A percentile compares a stretch with the other conserved stretches of the same genome.
These are phyloP conservation scores for Pythium angustatum DNA, from an alignment of 352 stramenopile genomes.

Conservation along the genomic window DNA sequence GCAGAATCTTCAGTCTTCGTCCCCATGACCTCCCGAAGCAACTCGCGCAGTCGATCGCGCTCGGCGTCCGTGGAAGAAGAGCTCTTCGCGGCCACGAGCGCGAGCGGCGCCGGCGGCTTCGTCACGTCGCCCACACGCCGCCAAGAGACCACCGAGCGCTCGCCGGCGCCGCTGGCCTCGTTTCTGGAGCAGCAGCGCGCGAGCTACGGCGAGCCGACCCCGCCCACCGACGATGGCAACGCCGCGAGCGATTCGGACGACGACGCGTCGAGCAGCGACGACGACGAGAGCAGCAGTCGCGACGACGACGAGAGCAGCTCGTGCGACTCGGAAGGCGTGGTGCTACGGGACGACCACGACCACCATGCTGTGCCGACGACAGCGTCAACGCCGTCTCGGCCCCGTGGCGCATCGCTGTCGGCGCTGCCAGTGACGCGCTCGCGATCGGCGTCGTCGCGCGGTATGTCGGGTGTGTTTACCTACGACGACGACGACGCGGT, in stretches of 20 bases:
- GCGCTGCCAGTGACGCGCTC: constrained; percentile 4
- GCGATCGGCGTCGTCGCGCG: constrained; percentile 10
- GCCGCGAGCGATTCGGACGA: constrained; percentile 16
- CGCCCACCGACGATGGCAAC: constrained; percentile 19
- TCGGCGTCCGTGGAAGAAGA: constrained; percentile 23
- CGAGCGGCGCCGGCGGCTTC: constrained; percentile 16
- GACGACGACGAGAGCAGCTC: constrained; percentile 30
- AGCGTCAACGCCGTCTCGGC: neutral
- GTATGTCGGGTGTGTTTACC: constrained; percentile 33
- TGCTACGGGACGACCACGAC: constrained; percentile 1
- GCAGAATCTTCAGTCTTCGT: neutral
- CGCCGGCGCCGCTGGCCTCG: constrained; percentile 8
- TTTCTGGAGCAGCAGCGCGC: constrained; percentile 13
- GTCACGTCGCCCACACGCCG: constrained; percentile 9
- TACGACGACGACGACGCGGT: constrained; percentile 64
- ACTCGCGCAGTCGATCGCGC: constrained; percentile 11
- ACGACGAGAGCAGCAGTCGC: constrained; percentile 17
- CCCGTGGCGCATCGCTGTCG: constrained; percentile 7
- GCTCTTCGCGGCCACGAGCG: constrained; percentile 19
- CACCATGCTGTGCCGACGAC: constrained; percentile 8
- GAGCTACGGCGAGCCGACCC: constrained; percentile 20
- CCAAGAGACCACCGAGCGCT: neutral
- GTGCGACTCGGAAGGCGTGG: constrained; percentile 4
- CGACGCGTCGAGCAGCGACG: constrained; percentile 6
- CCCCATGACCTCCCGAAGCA: neutral